Base-by-base conservation (phyloP, 1,284 basidiomycete species). In the Leccinum insigne region DNA sequence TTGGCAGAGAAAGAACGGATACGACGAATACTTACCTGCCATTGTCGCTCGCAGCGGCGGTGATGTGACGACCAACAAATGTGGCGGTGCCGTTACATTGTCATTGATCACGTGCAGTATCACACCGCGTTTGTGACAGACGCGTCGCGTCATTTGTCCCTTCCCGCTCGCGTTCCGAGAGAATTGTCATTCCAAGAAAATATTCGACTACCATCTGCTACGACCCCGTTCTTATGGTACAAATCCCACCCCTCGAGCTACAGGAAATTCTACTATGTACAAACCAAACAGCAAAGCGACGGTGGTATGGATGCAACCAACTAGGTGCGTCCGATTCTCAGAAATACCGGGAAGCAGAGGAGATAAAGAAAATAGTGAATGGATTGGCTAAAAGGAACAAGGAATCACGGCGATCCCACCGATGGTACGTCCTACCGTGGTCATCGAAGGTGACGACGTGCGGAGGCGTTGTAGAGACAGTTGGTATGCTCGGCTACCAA, bases 401-500 rank as follows among this genome's bases (percentile, higher is more conserved):
- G 60, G 60, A 62, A 70, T 44, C 60, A 56, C 42, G 26, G 49
- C 49, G 58, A 72, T 66, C 63, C 60, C 65, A 40, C 32, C 64
- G 65, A 67, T 65, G 47, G n/a, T 73, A 67, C 67, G 70, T 8
- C 57, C 32, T 52, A 60, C 98, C 98, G 71, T 98, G 86, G 74
- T 99, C 98, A 77, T 98, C 86, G 76, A 99, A 99, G 57, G 95
- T 89, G 75, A 99, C 92, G 76, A 76, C 99, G 98, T 68, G 92
- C 89, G 1, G 94, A 91, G 7, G 96, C 98, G 76, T 99, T 99
- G 86, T 99, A 99, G 67, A 99, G 91, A 82, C 99, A 99, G 84
- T 99, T 99, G 75, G 98, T 99, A 80, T 98, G 92, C 80, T 99
- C 98, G 69, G 98, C 98, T 38, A 97, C 98, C 67, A 99, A 89